Base-by-base conservation (phyloP, 768 basidiomycete species). In the Tricholoma matsutake region DNA sequence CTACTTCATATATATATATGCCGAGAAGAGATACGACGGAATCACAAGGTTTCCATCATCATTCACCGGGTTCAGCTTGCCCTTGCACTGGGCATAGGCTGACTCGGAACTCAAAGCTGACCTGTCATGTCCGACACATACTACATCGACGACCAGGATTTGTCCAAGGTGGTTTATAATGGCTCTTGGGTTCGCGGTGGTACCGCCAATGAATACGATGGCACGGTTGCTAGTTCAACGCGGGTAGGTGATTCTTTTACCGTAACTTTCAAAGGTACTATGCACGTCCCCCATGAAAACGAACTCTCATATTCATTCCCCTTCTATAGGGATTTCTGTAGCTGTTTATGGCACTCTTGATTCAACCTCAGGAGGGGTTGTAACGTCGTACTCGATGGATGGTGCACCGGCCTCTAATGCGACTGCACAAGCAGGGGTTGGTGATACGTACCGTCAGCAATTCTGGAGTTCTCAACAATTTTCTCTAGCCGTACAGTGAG, bases 61-160 rank as follows among this genome's bases (percentile, higher is more conserved):
- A n/a, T n/a, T n/a, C n/a, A n/a, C n/a, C n/a, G n/a, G n/a, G n/a
- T n/a, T n/a, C n/a, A n/a, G n/a, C n/a, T n/a, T n/a, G n/a, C n/a
- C n/a, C n/a, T n/a, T n/a, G n/a, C n/a, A n/a, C n/a, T n/a, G n/a
- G n/a, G n/a, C n/a, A n/a, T n/a, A n/a, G n/a, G n/a, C n/a, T n/a
- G n/a, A n/a, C n/a, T n/a, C 28, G 2, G 29, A 18, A 31, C n/a
- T 31, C 51, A n/a, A 8, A 28, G 18, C 34, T 25, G 3, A 20
- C 32, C 31, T 3, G 37, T 25, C 55, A 70, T 70, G 68, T 59
- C 64, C 11, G 69, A n/a, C n/a, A n/a, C n/a, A n/a, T n/a, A n/a
- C n/a, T n/a, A 61, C 37, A 74, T 79, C 56, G 77, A 79, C 64
- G 76, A 79, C 65, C 69, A 64, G 52, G 75, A 76, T 54, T 52